Base-by-base conservation (phyloP, 305 asterid genomes). In the Solanum hybrid region DNA sequence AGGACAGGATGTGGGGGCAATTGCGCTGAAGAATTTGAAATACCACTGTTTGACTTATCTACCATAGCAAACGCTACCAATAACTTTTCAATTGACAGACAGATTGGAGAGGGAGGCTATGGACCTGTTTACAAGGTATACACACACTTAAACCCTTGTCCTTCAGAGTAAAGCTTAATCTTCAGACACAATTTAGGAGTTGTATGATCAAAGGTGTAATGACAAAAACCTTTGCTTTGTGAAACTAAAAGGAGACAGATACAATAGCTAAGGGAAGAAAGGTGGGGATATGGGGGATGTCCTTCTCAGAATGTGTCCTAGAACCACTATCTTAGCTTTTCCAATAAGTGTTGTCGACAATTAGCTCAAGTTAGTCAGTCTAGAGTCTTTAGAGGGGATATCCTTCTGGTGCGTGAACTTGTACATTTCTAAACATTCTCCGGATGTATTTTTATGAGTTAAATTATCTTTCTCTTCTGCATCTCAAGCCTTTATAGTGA, bases 121-220 rank as follows among this genome's bases (percentile, higher is more conserved):
- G 90, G 92, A 13, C 90, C 92, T 45, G 92, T 90, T 45, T 82
- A 88, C 65, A 88, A 90, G 92, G 90, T 88, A 73, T 68, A 68
- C 31, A 86, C 45, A 86, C 27, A 61, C 76, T 51, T 34, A 34
- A 32, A 2, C 4, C 83, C 51, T 22, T 13, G 27, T 79, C 86
- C 31, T 79, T 36, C 13, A 39, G 36, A 39, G 70, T 26, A 38
- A 81, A 39, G 24, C 32, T 1, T 38, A 8, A 78, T 78, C 15
- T 20, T 33, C 0, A 17, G 83, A 33, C 1, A 17, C 70, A 38
- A 17, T 39, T 13, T 39, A 37, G 68, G n/a, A 38, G 24, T 81
- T 39, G 70, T 81, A 39, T 39, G 33, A 81, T 81, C 12, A 26
- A 81, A 80, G 61, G 65, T 3, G 11, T 26, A 24, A 26, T 81